These are phyloP conservation scores for Escovopsis sp. DNA, from an alignment of 2,329 filamentous ascomycete genomes.

Conservation along the genomic window DNA sequence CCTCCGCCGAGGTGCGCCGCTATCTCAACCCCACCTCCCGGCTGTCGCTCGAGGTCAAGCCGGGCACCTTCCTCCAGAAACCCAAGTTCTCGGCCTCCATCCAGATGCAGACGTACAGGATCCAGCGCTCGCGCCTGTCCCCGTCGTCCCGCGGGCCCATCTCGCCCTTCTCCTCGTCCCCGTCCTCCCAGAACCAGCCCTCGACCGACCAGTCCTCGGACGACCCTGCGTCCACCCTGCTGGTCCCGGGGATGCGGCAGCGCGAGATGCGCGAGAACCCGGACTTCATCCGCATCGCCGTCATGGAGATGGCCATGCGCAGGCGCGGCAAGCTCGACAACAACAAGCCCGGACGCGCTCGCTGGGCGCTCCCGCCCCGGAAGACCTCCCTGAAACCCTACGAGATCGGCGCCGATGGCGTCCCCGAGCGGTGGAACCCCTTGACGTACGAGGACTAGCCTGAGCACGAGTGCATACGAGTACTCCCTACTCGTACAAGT, in stretches of 20 bases:
- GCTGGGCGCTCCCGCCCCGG: constrained; percentile 52
- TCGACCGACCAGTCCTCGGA: constrained; percentile 8
- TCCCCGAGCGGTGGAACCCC: constrained; percentile 44
- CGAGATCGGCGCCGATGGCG: constrained; percentile 39
- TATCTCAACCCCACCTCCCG: constrained; percentile 49
- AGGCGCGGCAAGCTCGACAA: constrained; percentile 50
- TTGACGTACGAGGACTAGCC: constrained; percentile 13
- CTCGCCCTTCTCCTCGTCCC: constrained; percentile 17
- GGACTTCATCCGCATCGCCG: constrained; percentile 55
- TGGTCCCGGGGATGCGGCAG: constrained; percentile 35
- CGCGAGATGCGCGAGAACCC: constrained; percentile 55
- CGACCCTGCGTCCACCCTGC: constrained; percentile 4
- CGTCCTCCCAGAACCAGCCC: constrained; percentile 15
- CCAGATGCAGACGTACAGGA: constrained; percentile 57
- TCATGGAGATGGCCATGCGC: constrained; percentile 60
- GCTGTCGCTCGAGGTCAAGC: constrained; percentile 16
- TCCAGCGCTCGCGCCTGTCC: constrained; percentile 31
- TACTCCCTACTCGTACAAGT: too few relatives aligned
- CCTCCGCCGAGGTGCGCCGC: constrained; percentile 48
- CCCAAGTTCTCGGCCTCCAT: constrained; percentile 47
- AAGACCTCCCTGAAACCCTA: constrained; percentile 38
- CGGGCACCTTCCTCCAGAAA: constrained; percentile 10
- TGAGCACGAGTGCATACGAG: too few relatives aligned
- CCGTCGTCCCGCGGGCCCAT: constrained; percentile 17
- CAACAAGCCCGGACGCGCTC: constrained; percentile 49